Evolutionary conservation across 768 basidiomycete genomes (phyloP), one percentile per base, ranked within the genome.

Genomic region (Russula earlei): DNA sequence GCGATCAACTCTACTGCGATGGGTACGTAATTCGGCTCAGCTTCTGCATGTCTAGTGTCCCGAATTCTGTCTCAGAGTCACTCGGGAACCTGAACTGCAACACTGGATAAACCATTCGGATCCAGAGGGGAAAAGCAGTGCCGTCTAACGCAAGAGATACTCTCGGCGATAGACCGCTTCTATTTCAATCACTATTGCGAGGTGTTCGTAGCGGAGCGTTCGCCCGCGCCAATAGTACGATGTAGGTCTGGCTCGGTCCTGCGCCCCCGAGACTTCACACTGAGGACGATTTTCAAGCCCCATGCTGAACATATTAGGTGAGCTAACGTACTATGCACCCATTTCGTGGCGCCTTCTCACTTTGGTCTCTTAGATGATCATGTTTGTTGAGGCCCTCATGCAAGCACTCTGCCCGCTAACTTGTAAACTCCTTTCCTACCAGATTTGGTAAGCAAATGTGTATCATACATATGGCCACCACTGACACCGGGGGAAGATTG

Each of bases 181-280:
- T 84, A 84, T 67, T 95, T 94, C 74, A 88, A 84, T 57, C 92
- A 94, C 64, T 96, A 96, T 69, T 95, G 92, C 64, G 78, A 85
- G 48, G 69, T 75, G 44, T 97, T 72, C 79, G 92, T 56, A 82
- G 81, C 50, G 91, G 92, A 6, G 92, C 91, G 0, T 97, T 95
- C 69, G 89, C 90, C 1, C 75, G 88, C 51, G 91, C 93, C 9
- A 96, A 95, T 67, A 83, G 87, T 61, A 82, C 87, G 15, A 94
- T 97, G 84, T 94, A 71, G 59, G 89, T 76, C 46, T 59, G 34
- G 42, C 22, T 44, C 19, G 24, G 14, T 54, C 20, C 45, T n/a
- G 40, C 31, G 27, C 43, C 15, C 6, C 19, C 14, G 20, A 15
- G 25, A 33, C 20, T 36, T 47, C 45, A 42, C 45, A 37, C 11